Conservation (phyloP, 176 grass and related monocot species). For the Alloteropsis semialata region DNA sequence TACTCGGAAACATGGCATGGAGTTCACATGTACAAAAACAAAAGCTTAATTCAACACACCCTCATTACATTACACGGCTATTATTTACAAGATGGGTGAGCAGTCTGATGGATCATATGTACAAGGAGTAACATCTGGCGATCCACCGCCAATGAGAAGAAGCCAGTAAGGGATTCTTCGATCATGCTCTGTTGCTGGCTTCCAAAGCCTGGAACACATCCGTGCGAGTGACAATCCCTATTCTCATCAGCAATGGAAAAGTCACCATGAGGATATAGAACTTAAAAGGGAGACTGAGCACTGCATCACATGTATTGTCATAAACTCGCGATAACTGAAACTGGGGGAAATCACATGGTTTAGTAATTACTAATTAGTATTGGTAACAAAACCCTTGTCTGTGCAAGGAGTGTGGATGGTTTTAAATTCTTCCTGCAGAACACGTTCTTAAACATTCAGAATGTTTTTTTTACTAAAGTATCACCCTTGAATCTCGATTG, state of each 20-base stretch:
- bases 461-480: neutral
- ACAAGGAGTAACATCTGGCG: neutral
- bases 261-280: neutral
- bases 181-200: constrained; percentile 12
- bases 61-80: neutral
- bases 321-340: neutral
- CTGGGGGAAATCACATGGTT: neutral
- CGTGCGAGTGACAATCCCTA: constrained; percentile 56
- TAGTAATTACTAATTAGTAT: no score
- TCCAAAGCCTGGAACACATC: constrained; percentile 58
- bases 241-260: neutral
- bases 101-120: neutral
- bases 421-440: neutral
- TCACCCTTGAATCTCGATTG: neutral
- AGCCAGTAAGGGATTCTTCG: neutral
- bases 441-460: neutral
- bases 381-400: no score
- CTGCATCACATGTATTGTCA: neutral
- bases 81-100: neutral
- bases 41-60: neutral
- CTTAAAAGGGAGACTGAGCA: neutral
- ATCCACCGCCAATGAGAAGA: neutral
- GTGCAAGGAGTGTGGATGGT: neutral
- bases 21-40: neutral
- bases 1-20: neutral